Evolutionary conservation across 495 filamentous ascomycete species (phyloP).

Genomic region (Aspergillus sclerotioniger): DNA sequence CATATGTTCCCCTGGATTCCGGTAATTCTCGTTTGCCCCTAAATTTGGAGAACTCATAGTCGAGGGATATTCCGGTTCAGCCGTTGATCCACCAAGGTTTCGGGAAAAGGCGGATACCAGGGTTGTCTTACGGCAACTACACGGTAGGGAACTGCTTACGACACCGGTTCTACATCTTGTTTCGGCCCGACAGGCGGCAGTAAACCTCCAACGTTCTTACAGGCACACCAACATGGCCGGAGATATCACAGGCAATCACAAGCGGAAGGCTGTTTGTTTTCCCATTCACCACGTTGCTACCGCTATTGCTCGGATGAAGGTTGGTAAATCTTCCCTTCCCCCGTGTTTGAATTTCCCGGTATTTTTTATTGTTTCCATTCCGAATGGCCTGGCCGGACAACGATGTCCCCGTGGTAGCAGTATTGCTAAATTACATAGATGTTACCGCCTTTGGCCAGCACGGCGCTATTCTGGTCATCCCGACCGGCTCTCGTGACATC

Average conservation of each 20-base stretch:
- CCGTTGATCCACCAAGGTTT: conserved; percentile 12
- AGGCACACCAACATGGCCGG: background rate
- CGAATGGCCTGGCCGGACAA: conserved; percentile 18
- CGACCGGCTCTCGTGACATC: conserved; percentile 15
- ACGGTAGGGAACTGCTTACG: conserved; percentile 8
- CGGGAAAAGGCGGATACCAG: conserved; percentile 29
- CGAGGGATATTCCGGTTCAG: conserved; percentile 16
- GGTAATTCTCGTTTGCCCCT: conserved; percentile 23
- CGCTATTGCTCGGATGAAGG: no score
- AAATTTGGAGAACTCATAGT: conserved; percentile 1
- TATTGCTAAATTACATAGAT: conserved; percentile 40
- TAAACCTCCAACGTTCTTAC: background rate
- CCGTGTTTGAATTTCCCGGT: conserved; percentile 4
- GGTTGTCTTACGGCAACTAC: conserved; percentile 15
- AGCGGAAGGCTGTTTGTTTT: conserved; percentile 26
- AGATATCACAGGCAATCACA: background rate
- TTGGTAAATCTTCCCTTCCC: conserved; percentile 6
- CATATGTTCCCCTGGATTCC: conserved; percentile 15
- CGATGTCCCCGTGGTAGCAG: conserved; percentile 15
- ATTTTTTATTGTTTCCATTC: conserved; percentile 21
- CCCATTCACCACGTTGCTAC: conserved; percentile 11
- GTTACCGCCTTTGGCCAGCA: conserved; percentile 28
- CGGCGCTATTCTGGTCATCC: conserved; percentile 22
- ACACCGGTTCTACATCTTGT: conserved; percentile 2
- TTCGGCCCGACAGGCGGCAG: conserved; percentile 25